These are phyloP conservation scores for Plasmodium gonderi DNA, from an alignment of 169 alveolate species.

Conservation along the genomic window DNA sequence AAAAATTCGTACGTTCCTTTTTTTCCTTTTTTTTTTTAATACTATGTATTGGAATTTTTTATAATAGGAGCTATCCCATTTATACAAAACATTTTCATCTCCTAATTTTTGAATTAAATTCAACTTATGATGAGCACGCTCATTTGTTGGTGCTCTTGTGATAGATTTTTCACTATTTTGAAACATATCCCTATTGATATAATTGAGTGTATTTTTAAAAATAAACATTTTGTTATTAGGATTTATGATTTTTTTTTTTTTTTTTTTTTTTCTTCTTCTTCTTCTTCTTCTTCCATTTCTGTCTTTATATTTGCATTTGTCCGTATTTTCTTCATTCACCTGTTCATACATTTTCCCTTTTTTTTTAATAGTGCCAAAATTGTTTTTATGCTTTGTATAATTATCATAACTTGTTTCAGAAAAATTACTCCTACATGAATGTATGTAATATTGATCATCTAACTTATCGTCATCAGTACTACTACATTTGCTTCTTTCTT, in stretches of 20 bases:
- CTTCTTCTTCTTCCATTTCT: background rate
- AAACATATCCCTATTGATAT: background rate
- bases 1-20: background rate
- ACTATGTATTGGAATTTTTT: slow-evolving; percentile 3
- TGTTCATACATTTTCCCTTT: background rate
- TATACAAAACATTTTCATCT: background rate
- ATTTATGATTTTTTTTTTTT: background rate
- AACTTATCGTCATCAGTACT: background rate
- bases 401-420: background rate
- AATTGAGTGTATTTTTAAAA: slow-evolving; percentile 1
- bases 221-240: background rate
- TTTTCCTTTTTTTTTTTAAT: slow-evolving; percentile 34
- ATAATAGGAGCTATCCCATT: background rate
- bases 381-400: background rate
- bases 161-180: background rate
- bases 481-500: background rate
- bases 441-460: background rate
- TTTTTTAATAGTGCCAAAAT: background rate
- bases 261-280: background rate
- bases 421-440: background rate
- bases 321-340: background rate
- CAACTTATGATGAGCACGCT: background rate
- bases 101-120: background rate
- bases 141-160: background rate
- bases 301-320: background rate